phyloP scores from a whole-genome alignment of 1,284 basidiomycete species.

The Heliocybe sulcata region DNA sequence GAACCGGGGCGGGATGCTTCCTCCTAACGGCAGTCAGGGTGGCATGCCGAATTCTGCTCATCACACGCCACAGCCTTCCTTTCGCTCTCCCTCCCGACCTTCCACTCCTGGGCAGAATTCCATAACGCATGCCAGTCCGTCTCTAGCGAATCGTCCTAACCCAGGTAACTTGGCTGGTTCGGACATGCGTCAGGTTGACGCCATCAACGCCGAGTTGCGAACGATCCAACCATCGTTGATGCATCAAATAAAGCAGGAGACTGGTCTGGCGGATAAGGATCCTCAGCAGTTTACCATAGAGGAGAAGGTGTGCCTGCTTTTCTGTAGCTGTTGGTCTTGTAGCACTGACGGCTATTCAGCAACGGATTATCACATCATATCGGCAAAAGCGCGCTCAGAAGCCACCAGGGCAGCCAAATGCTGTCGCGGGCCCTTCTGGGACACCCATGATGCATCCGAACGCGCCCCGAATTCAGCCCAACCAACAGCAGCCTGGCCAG shows the following conservation, averaged over 20 bases:
- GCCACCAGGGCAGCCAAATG: conserved; percentile 10
- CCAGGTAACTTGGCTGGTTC: conserved; percentile 16
- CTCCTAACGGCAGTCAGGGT: conserved; percentile 31
- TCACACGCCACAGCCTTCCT: conserved; percentile 30
- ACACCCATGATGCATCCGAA: not conserved
- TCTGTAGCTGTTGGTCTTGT: not conserved
- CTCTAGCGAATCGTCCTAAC: conserved; percentile 37
- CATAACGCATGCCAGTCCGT: conserved; percentile 48
- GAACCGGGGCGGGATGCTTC: conserved; percentile 41
- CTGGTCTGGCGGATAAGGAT: conserved; percentile 45
- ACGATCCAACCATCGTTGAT: conserved; percentile 27
- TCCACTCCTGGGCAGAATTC: conserved; percentile 40
- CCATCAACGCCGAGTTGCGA: conserved; percentile 28
- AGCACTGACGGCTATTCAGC: conserved; percentile 22
- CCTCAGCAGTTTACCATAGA: conserved; percentile 28
- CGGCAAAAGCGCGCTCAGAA: conserved; percentile 13
- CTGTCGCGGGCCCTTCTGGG: conserved; percentile 8
- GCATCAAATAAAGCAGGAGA: conserved; percentile 32
- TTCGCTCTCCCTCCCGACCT: conserved; percentile 49
- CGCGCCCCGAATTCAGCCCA: not conserved
- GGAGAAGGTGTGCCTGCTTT: conserved; percentile 49
- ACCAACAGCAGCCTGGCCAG: conserved; percentile 19
- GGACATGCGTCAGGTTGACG: conserved; percentile 8
- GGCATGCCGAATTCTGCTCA: conserved; percentile 22
- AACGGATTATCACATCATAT: conserved; percentile 26